Percentiles rank a stretch among this genome's conserved stretches.
phyloP scores from a whole-genome alignment of 495 filamentous ascomycete species.

The Monascus purpureus region DNA sequence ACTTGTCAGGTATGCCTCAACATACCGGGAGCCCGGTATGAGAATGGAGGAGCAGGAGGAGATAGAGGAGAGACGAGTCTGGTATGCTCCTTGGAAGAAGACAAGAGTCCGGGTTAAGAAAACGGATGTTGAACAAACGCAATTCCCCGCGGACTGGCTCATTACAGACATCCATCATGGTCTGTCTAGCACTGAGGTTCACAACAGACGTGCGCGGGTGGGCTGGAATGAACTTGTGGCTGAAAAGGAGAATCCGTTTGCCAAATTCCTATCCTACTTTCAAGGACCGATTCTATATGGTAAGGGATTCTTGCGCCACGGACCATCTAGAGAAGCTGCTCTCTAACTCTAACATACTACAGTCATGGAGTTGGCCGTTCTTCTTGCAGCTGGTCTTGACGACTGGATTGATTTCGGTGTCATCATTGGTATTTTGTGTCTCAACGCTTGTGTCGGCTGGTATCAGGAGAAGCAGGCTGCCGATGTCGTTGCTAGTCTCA shows the following conservation, averaged over 20 bases:
- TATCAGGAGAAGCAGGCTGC: slow-evolving; percentile 78
- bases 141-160: slow-evolving; percentile 57
- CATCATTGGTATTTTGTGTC: slow-evolving; percentile 62
- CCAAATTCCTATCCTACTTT: slow-evolving; percentile 62
- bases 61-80: slow-evolving; percentile 21
- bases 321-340: background rate
- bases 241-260: slow-evolving; percentile 60
- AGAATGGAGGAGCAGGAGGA: slow-evolving; percentile 12
- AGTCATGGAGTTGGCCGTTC: slow-evolving; percentile 74
- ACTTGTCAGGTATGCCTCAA: slow-evolving; percentile 50
- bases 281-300: slow-evolving; percentile 71
- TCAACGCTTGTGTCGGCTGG: slow-evolving; percentile 67
- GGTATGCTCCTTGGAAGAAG: slow-evolving; percentile 46
- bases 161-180: slow-evolving; percentile 54
- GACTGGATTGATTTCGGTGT: slow-evolving; percentile 79
- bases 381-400: slow-evolving; percentile 57
- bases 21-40: slow-evolving; percentile 37
- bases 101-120: slow-evolving; percentile 33
- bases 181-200: slow-evolving; percentile 38
- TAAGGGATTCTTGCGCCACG: slow-evolving; percentile 19
- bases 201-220: slow-evolving; percentile 40
- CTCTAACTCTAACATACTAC: slow-evolving; percentile 10
- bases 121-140: slow-evolving; percentile 17
- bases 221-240: slow-evolving; percentile 62
- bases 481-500: slow-evolving; percentile 65